Conservation (phyloP, 176 grass and related monocot species). For the Zoysia pacifica region DNA sequence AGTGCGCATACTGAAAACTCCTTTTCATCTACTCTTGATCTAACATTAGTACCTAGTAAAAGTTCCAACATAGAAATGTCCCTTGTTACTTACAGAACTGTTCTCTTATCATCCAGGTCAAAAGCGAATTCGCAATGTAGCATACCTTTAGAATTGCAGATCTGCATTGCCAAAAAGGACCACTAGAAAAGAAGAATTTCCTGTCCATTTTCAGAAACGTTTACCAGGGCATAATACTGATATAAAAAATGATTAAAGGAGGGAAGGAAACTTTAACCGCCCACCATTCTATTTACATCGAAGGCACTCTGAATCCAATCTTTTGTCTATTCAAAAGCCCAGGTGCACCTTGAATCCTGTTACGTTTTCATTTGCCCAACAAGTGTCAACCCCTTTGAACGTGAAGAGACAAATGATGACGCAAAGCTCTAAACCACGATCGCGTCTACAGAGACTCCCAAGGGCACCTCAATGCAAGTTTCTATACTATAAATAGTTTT, state of each 20-base stretch:
- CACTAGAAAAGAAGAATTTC: constrained; percentile 7
- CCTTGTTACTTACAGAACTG: constrained; percentile 12
- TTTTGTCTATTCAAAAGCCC: not conserved
- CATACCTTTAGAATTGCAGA: not conserved
- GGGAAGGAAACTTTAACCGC: not conserved
- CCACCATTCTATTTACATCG: not conserved
- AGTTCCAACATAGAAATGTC: not conserved
- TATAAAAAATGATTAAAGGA: not conserved
- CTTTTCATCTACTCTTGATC: not conserved
- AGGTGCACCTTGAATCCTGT: not conserved
- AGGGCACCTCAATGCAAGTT: no score
- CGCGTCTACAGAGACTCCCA: no score
- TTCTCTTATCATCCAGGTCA: not conserved
- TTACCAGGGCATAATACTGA: not conserved
- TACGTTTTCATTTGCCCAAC: not conserved
- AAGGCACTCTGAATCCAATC: not conserved
- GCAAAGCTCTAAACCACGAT: not conserved
- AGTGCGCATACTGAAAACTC: constrained; percentile 17
- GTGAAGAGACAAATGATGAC: not conserved
- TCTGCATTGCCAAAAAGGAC: constrained; percentile 20
- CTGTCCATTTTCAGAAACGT: not conserved
- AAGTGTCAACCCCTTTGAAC: not conserved
- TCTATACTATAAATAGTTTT: no score
- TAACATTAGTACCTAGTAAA: not conserved
- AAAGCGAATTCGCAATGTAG: not conserved